phyloP scores from a whole-genome alignment of 2,329 filamentous ascomycete species.

The Trichoderma semiorbis region DNA sequence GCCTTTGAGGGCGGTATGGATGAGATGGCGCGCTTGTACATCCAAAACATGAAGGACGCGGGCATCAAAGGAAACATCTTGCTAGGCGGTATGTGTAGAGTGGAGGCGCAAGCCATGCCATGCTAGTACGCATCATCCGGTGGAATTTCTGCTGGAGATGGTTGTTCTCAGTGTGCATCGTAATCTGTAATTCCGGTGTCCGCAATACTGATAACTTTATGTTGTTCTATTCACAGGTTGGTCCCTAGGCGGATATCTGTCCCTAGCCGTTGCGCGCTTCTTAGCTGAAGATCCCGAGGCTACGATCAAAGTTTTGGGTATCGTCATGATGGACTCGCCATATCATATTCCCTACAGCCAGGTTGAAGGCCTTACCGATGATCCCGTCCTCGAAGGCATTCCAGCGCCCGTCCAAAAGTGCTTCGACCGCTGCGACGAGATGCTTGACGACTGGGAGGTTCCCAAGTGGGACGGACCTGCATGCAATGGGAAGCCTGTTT shows the following conservation, averaged over 20 bases:
- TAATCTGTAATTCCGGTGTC: not conserved
- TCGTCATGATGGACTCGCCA: slow-evolving; percentile 31
- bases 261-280: slow-evolving; percentile 26
- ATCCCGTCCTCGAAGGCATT: slow-evolving; percentile 23
- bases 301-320: slow-evolving; percentile 26
- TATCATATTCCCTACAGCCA: slow-evolving; percentile 26
- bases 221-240: slow-evolving; percentile 23
- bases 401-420: slow-evolving; percentile 28
- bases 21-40: slow-evolving; percentile 30
- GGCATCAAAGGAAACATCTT: slow-evolving; percentile 27
- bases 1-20: slow-evolving; percentile 29
- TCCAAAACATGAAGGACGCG: slow-evolving; percentile 24
- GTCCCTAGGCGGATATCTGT: slow-evolving; percentile 31
- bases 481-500: slow-evolving; percentile 11
- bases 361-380: slow-evolving; percentile 18
- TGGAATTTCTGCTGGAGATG: not conserved
- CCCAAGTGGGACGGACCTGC: slow-evolving; percentile 26
- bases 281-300: slow-evolving; percentile 25
- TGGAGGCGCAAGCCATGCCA: not conserved
- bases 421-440: slow-evolving; percentile 31
- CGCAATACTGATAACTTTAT: not conserved
- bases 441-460: slow-evolving; percentile 30
- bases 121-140: not conserved
- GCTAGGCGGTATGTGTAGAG: slow-evolving; percentile 26
- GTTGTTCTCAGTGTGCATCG: not conserved